Conservation (phyloP, 2,329 filamentous ascomycete species). For the Talaromyces sp. region DNA sequence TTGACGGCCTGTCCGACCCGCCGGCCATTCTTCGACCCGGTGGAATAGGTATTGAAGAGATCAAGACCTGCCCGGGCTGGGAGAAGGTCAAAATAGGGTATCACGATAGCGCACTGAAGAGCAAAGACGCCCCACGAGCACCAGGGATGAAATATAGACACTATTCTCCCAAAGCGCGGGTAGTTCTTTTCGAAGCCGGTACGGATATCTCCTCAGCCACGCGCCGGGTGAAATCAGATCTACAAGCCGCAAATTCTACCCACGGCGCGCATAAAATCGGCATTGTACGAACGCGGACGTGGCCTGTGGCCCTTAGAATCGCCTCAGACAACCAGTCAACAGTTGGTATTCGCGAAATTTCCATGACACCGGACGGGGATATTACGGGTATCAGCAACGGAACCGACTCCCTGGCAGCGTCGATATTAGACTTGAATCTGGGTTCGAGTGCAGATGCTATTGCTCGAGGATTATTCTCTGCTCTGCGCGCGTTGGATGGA, state of each 20-base stretch:
- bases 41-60: slow-evolving; percentile 76
- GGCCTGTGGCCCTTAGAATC: slow-evolving; percentile 27
- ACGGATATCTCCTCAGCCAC: slow-evolving; percentile 24
- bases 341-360: neutral
- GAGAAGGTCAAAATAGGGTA: slow-evolving; percentile 73
- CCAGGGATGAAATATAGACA: slow-evolving; percentile 99
- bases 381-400: neutral
- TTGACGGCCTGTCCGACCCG: slow-evolving; percentile 79
- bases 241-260: slow-evolving; percentile 24
- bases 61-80: slow-evolving; percentile 74
- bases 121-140: slow-evolving; percentile 66
- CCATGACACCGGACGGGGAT: neutral
- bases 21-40: slow-evolving; percentile 82
- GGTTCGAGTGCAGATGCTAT: slow-evolving; percentile 68
- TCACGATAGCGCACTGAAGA: slow-evolving; percentile 66
- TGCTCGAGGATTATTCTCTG: slow-evolving; percentile 82
- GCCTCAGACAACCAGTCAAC: slow-evolving; percentile 6
- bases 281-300: slow-evolving; percentile 37
- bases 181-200: slow-evolving; percentile 72
- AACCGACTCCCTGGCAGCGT: neutral
- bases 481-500: slow-evolving; percentile 78
- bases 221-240: slow-evolving; percentile 29
- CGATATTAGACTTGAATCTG: slow-evolving; percentile 66
- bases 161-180: slow-evolving; percentile 84
- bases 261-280: slow-evolving; percentile 26